Percentiles rank a stretch among this genome's conserved stretches.
Evolutionary conservation across 2,329 filamentous ascomycete species (phyloP).

Genomic region (Phoma sp.): DNA sequence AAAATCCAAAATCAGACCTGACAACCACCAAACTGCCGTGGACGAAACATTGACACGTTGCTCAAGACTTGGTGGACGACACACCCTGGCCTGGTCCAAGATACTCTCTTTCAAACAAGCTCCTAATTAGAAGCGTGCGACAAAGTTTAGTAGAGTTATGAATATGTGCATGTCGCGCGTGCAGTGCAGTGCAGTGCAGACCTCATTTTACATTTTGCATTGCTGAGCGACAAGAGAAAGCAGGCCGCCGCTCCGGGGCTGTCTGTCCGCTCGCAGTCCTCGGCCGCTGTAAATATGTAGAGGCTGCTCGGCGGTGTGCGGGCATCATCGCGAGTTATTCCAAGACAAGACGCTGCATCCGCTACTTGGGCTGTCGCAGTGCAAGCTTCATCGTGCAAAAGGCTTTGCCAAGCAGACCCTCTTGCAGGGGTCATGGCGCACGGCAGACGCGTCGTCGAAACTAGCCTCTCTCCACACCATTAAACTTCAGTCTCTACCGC

Average conservation of each 20-base stretch:
- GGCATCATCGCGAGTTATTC: background rate
- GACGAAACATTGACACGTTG: too few species aligned
- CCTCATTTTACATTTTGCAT: too few species aligned
- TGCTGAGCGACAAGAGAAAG: background rate
- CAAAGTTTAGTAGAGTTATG: too few species aligned
- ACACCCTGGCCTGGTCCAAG: too few species aligned
- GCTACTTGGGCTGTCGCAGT: constrained; percentile 19
- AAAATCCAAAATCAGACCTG: too few species aligned
- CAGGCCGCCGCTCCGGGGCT: background rate
- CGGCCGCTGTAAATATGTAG: background rate
- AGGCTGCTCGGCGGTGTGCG: constrained; percentile 11
- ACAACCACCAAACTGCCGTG: too few species aligned
- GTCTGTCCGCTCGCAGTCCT: too few species aligned
- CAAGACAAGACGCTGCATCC: constrained; percentile 13
- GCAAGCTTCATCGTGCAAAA: constrained; percentile 16
- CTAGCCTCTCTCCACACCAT: constrained; percentile 12
- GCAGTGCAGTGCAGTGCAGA: too few species aligned
- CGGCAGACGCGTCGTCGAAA: constrained; percentile 9
- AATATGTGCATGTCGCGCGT: too few species aligned
- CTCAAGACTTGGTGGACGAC: too few species aligned
- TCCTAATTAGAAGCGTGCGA: too few species aligned
- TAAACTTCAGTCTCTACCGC: constrained; percentile 3
- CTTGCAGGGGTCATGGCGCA: constrained; percentile 7
- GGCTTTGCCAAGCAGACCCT: constrained; percentile 2
- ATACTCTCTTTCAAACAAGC: too few species aligned